A percentile compares a stretch with the other conserved stretches of the same genome.
Evolutionary conservation across 441 rosid genomes (phyloP).

Genomic region (Theobroma grandiflorum): DNA sequence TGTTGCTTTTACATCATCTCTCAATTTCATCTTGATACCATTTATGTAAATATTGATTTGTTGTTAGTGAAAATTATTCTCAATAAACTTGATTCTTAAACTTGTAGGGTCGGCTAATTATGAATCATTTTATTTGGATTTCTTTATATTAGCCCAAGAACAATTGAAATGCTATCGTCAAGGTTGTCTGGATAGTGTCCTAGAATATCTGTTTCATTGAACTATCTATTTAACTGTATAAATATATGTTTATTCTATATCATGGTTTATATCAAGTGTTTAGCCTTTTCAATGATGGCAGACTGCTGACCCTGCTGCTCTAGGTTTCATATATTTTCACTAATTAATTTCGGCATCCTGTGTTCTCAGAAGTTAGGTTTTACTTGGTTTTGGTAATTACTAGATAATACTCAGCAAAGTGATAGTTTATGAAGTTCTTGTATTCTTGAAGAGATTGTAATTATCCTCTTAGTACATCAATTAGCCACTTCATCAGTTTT

Average conservation of each 20-base stretch:
- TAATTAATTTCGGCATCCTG: not conserved
- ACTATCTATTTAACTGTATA: not conserved
- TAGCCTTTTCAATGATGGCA: not conserved
- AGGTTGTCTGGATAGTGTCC: not conserved
- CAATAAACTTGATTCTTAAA: not conserved
- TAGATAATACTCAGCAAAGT: not conserved
- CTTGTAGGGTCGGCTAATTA: not conserved
- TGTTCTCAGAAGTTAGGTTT: not conserved
- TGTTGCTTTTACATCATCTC: not conserved
- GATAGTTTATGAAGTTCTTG: not conserved
- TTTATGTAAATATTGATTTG: not conserved
- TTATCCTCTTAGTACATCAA: not conserved
- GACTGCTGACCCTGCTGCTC: not conserved
- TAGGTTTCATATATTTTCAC: not conserved
- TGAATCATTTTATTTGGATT: constrained; percentile 8
- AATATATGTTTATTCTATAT: not conserved
- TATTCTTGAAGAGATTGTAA: not conserved
- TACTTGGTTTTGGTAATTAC: not conserved
- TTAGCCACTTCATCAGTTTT: constrained; percentile 7
- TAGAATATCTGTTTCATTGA: not conserved
- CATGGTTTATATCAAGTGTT: not conserved
- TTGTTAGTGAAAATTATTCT: not conserved
- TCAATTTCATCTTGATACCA: not conserved
- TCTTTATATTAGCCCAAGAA: not conserved
- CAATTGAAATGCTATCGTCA: not conserved